These are phyloP conservation scores for Pharus latifolius DNA, from an alignment of 176 grass and related monocot genomes.

Conservation along the genomic window DNA sequence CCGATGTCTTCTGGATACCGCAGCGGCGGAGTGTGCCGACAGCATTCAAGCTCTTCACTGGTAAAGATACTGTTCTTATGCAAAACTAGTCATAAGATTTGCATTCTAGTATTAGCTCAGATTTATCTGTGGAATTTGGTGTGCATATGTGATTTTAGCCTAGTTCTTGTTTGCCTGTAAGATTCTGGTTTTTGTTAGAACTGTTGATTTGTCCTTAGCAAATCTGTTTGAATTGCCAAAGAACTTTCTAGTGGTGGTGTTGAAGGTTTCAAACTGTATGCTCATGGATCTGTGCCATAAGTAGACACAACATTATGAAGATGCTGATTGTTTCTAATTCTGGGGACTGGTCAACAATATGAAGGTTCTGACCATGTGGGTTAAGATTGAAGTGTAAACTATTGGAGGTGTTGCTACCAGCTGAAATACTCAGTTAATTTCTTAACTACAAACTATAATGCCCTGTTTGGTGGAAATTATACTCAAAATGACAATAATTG, in stretches of 20 bases:
- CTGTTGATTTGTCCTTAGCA: not conserved
- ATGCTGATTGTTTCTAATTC: not conserved
- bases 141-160: not conserved
- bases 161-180: not conserved
- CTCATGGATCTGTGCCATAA: not conserved
- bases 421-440: too few relatives aligned
- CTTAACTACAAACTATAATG: too few relatives aligned
- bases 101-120: not conserved
- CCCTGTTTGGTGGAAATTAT: too few relatives aligned
- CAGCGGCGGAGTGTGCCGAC: slow-evolving; percentile 51
- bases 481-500: too few relatives aligned
- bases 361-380: too few relatives aligned
- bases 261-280: not conserved
- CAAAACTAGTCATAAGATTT: not conserved
- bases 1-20: slow-evolving; percentile 49
- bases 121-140: not conserved
- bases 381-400: not conserved
- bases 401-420: not conserved
- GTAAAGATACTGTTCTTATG: not conserved
- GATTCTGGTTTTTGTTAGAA: not conserved
- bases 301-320: not conserved
- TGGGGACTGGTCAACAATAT: not conserved
- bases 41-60: slow-evolving; percentile 66
- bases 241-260: not conserved
- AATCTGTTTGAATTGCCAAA: not conserved